Conservation (phyloP, 2,329 filamentous ascomycete species). For the Sporothrix globosa region DNA sequence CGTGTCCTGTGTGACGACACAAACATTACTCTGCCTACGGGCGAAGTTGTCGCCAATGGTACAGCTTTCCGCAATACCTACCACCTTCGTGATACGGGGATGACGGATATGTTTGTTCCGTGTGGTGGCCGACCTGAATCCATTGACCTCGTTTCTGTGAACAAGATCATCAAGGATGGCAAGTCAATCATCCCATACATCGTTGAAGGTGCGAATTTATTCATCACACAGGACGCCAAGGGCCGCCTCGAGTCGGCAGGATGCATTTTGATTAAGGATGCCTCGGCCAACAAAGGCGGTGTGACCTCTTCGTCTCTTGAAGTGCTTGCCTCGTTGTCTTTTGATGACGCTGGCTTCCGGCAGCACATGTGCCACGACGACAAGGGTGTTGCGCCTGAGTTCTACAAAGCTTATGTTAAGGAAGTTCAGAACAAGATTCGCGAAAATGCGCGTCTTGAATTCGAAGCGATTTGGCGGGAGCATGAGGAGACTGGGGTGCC, state of each 20-base stretch:
- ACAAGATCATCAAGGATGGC: slow-evolving; percentile 85
- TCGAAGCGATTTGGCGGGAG: slow-evolving; percentile 98
- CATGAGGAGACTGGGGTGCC: slow-evolving; percentile 77
- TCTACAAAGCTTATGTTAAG: slow-evolving; percentile 92
- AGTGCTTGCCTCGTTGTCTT: slow-evolving; percentile 90
- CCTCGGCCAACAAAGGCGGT: slow-evolving; percentile 97
- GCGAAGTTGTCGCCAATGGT: slow-evolving; percentile 86
- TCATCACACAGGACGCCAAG: slow-evolving; percentile 98
- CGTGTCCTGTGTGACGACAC: slow-evolving; percentile 89
- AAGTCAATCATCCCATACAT: slow-evolving; percentile 90
- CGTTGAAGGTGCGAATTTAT: slow-evolving; percentile 92
- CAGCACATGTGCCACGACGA: slow-evolving; percentile 89
- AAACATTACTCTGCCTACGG: slow-evolving; percentile 83
- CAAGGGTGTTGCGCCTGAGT: slow-evolving; percentile 74
- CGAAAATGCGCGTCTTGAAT: slow-evolving; percentile 89
- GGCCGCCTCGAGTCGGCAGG: slow-evolving; percentile 93
- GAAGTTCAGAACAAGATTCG: slow-evolving; percentile 89
- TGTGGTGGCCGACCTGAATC: slow-evolving; percentile 96
- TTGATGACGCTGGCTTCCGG: slow-evolving; percentile 85
- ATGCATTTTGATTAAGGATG: slow-evolving; percentile 95
- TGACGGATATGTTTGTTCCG: slow-evolving; percentile 89
- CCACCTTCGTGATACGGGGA: slow-evolving; percentile 77
- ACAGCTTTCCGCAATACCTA: slow-evolving; percentile 97
- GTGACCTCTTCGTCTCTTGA: slow-evolving; percentile 97
- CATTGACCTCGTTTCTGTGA: slow-evolving; percentile 86